Evolutionary conservation across 2,329 filamentous ascomycete species (phyloP).

Genomic region (Arthrobotrys entomopaga): DNA sequence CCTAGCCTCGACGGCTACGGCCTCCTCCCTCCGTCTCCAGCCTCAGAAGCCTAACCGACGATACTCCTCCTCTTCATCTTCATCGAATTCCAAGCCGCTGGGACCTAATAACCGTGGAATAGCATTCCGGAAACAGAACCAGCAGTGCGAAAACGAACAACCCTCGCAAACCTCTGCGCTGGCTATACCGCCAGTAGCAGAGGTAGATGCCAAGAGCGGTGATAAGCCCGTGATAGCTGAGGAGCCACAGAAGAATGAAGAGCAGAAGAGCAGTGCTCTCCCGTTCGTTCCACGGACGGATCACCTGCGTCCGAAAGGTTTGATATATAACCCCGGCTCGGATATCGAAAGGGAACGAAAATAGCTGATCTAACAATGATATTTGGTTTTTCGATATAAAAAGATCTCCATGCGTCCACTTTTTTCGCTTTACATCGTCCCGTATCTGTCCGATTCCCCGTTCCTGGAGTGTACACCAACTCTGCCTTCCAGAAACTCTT

Average conservation of each 20-base stretch:
- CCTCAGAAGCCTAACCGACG: conserved; percentile 36
- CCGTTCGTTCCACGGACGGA: conserved; percentile 51
- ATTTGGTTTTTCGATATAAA: background rate
- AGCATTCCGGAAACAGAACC: conserved; percentile 50
- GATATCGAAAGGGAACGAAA: background rate
- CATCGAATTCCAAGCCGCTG: conserved; percentile 51
- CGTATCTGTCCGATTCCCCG: conserved; percentile 84
- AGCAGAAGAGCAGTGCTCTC: conserved; percentile 34
- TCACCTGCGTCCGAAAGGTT: conserved; percentile 45
- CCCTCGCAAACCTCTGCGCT: conserved; percentile 45
- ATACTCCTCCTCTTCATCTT: conserved; percentile 51
- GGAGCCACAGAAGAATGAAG: conserved; percentile 31
- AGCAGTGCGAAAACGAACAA: conserved; percentile 48
- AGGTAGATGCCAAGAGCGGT: conserved; percentile 26
- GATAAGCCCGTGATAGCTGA: conserved; percentile 17
- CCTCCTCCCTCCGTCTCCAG: conserved; percentile 28
- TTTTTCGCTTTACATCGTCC: conserved; percentile 98
- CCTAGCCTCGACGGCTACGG: conserved; percentile 50
- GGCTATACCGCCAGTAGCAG: conserved; percentile 19
- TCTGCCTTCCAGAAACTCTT: conserved; percentile 89
- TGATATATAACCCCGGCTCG: background rate
- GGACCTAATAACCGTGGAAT: conserved; percentile 48
- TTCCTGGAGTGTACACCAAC: conserved; percentile 76
- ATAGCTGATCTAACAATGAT: conserved; percentile 2
- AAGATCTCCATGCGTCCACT: conserved; percentile 85